These are phyloP conservation scores for Hondaea fermentalgiana DNA, from an alignment of 108 stramenopile genomes.

Conservation along the genomic window DNA sequence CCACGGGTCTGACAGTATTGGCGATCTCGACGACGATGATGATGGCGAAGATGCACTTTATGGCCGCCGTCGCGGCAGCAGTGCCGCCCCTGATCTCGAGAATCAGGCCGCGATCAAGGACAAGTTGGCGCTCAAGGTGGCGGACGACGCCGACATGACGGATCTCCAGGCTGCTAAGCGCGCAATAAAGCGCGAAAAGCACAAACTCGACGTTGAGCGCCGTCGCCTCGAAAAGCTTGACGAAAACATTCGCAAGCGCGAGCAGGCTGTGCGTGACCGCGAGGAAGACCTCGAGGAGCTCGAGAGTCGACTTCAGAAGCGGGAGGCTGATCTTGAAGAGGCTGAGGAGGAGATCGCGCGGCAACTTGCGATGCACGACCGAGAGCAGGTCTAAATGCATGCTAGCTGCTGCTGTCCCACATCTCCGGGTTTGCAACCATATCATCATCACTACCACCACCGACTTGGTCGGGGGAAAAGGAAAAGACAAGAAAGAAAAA, in stretches of 20 bases:
- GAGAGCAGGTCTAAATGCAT: not conserved
- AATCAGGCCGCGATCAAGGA: not conserved
- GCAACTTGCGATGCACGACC: not conserved
- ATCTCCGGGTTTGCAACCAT: too few species aligned
- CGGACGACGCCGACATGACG: too few species aligned
- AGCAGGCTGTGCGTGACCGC: not conserved
- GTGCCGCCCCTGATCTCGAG: not conserved
- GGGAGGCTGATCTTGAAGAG: not conserved
- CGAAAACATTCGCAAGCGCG: not conserved
- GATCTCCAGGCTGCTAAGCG: not conserved
- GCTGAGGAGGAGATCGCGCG: not conserved
- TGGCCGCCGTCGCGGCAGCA: not conserved
- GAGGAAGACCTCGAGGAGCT: not conserved
- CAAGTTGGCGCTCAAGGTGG: not conserved
- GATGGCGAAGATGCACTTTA: not conserved
- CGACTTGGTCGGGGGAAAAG: too few species aligned
- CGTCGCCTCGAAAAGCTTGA: not conserved
- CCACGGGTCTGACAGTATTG: not conserved
- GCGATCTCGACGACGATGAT: not conserved
- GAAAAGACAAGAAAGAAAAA: too few species aligned
- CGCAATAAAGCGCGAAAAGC: not conserved
- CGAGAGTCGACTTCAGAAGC: not conserved
- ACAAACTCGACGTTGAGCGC: not conserved
- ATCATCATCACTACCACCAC: too few species aligned
- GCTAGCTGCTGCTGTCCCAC: too few species aligned